A percentile compares a stretch with the other conserved stretches of the same genome.
These are phyloP conservation scores for Mallotus nudiflorus DNA, from an alignment of 345 rosid species.

Conservation along the genomic window DNA sequence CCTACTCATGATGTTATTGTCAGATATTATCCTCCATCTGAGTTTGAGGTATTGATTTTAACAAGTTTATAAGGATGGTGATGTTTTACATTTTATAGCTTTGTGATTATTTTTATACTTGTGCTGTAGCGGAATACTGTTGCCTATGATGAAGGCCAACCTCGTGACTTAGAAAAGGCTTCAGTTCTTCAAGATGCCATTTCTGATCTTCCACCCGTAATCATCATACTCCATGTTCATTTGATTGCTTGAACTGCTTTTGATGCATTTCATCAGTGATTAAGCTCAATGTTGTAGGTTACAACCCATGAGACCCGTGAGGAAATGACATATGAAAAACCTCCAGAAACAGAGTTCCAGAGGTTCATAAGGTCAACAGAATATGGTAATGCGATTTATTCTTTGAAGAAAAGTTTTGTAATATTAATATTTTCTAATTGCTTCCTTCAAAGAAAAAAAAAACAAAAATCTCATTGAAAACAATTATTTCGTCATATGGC, in stretches of 20 bases:
- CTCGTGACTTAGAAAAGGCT: constrained; percentile 68
- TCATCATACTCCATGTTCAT: constrained; percentile 14
- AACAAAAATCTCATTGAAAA: background rate
- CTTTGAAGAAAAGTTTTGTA: background rate
- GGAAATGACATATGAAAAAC: constrained; percentile 51
- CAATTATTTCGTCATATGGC: background rate
- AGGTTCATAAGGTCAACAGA: constrained; percentile 65
- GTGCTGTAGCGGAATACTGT: constrained; percentile 84
- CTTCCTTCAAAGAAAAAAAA: background rate
- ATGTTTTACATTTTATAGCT: constrained; percentile 5
- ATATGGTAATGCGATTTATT: constrained; percentile 39
- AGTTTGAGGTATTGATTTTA: constrained; percentile 67
- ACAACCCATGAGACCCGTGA: constrained; percentile 52
- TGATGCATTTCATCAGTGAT: constrained; percentile 14
- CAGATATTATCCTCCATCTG: constrained; percentile 81
- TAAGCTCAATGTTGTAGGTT: constrained; percentile 45
- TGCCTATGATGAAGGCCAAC: constrained; percentile 78
- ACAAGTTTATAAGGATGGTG: constrained; percentile 10
- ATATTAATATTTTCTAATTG: background rate
- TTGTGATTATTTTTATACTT: constrained; percentile 23
- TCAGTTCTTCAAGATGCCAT: constrained; percentile 81
- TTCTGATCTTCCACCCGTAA: constrained; percentile 89
- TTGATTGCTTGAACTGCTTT: constrained; percentile 17
- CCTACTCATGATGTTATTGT: constrained; percentile 90
- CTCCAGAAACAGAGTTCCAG: constrained; percentile 85